Evolutionary conservation across 2,329 filamentous ascomycete species (phyloP), one percentile per base, ranked within the genome.

Genomic region (Alternaria angustiovoidea): DNA sequence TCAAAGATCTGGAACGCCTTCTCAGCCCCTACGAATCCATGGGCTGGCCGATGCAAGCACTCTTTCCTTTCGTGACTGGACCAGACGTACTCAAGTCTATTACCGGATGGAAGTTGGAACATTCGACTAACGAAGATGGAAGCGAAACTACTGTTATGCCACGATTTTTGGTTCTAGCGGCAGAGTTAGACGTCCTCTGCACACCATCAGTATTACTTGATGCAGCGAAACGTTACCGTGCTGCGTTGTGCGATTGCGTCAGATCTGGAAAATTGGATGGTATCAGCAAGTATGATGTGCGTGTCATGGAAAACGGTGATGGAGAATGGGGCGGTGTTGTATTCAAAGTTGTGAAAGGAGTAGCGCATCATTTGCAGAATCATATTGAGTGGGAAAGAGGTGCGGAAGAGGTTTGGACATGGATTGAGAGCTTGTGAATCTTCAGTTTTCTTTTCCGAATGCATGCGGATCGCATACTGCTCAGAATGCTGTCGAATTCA

Each of bases 361-460:
- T 83, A 4, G 84, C 81, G 2, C 84, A 87, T 69, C 84, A 87
- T 72, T 61, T 86, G 44, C 83, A 86, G 68, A 85, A 87, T 56
- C 84, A 87, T 65, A 71, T 81, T 11, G 76, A 78, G 39, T 85
- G 82, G 82, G 74, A 84, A 54, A 69, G 78, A 2, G 84, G 84
- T 1, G 83, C 82, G 1, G 70, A 74, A 53, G 83, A 81, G 61
- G 56, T 87, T 30, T 64, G 82, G 22, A 68, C 65, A 0, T 87
- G 84, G 68, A 76, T 81, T 54, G 57, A 74, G 52, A 18, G 61
- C 38, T 48, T 62, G 18, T 54, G 9, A 51, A 22, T n/a, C 28
- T 6, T 6, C 2, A 4, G 28, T 14, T 12, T n/a, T 14, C 2
- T 22, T 9, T 32, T 34, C 12, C 39, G 1, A 41, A 12, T 18